Evolutionary conservation across 2,329 filamentous ascomycete species (phyloP).

Genomic region (Claviceps pazoutovae): DNA sequence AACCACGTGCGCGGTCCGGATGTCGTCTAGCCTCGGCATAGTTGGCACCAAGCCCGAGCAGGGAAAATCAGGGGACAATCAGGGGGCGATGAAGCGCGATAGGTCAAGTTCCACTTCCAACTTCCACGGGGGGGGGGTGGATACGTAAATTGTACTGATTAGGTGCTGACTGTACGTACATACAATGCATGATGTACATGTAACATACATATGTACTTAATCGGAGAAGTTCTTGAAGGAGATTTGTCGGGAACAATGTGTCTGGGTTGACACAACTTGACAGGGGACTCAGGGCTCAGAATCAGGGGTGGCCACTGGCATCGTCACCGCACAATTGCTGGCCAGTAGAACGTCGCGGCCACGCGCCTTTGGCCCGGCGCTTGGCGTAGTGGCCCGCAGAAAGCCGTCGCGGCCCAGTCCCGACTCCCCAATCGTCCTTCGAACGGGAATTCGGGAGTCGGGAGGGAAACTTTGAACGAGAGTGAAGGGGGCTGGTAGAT

Average conservation of each 20-base stretch:
- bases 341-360: constrained; percentile 1
- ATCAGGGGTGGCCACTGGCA: not conserved
- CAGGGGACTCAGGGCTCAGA: too few relatives aligned
- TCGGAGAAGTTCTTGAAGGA: too few relatives aligned
- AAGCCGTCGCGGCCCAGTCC: constrained; percentile 4
- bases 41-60: too few relatives aligned
- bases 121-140: not conserved
- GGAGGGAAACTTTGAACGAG: too few relatives aligned
- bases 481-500: too few relatives aligned
- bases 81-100: not conserved
- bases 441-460: not conserved
- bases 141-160: too few relatives aligned
- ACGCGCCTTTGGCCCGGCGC: not conserved
- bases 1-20: not conserved
- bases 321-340: not conserved
- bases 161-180: too few relatives aligned
- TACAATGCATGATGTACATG: too few relatives aligned
- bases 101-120: not conserved
- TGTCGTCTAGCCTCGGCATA: not conserved
- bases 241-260: too few relatives aligned
- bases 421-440: not conserved
- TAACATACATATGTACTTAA: too few relatives aligned
- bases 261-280: too few relatives aligned
- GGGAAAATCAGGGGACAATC: not conserved
- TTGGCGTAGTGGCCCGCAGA: not conserved